A percentile compares a stretch with the other conserved stretches of the same genome.
Evolutionary conservation across 2,329 filamentous ascomycete genomes (phyloP).

Genomic region (Alternaria brassicae): DNA sequence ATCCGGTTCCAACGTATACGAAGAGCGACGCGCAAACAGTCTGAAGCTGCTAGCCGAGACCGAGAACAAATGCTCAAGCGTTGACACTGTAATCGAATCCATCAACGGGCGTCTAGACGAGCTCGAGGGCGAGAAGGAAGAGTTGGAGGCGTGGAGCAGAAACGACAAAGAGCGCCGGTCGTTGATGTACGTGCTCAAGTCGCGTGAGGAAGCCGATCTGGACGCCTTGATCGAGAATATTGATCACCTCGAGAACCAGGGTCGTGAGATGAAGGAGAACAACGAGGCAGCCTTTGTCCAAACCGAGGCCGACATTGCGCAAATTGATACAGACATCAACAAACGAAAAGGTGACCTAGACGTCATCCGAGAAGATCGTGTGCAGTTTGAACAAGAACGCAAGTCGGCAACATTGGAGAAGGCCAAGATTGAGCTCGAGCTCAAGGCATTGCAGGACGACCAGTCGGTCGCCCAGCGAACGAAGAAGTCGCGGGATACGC

Average conservation of each 20-base stretch:
- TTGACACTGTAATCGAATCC: slow-evolving; percentile 88
- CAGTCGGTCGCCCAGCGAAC: slow-evolving; percentile 79
- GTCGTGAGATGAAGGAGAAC: slow-evolving; percentile 83
- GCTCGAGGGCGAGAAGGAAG: slow-evolving; percentile 96
- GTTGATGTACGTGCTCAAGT: slow-evolving; percentile 92
- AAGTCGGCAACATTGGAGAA: slow-evolving; percentile 79
- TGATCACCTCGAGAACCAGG: slow-evolving; percentile 80
- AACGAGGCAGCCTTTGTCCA: slow-evolving; percentile 78
- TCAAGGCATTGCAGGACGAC: slow-evolving; percentile 82
- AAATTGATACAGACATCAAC: slow-evolving; percentile 79
- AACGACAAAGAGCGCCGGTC: slow-evolving; percentile 92
- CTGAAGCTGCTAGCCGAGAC: slow-evolving; percentile 97
- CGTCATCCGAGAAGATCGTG: slow-evolving; percentile 81
- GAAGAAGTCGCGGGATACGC: slow-evolving; percentile 72
- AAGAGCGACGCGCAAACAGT: slow-evolving; percentile 87
- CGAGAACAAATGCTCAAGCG: slow-evolving; percentile 91
- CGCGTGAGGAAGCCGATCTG: slow-evolving; percentile 84
- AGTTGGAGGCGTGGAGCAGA: slow-evolving; percentile 90
- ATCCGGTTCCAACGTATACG: slow-evolving; percentile 97
- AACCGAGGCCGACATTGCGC: slow-evolving; percentile 78
- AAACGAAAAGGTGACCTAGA: slow-evolving; percentile 83
- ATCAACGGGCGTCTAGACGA: slow-evolving; percentile 90
- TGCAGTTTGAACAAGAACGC: slow-evolving; percentile 88
- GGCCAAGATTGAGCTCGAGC: slow-evolving; percentile 85
- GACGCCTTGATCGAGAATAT: slow-evolving; percentile 79